phyloP scores from a whole-genome alignment of 2,329 filamentous ascomycete species.

The Paraconiothyrium sp. region DNA sequence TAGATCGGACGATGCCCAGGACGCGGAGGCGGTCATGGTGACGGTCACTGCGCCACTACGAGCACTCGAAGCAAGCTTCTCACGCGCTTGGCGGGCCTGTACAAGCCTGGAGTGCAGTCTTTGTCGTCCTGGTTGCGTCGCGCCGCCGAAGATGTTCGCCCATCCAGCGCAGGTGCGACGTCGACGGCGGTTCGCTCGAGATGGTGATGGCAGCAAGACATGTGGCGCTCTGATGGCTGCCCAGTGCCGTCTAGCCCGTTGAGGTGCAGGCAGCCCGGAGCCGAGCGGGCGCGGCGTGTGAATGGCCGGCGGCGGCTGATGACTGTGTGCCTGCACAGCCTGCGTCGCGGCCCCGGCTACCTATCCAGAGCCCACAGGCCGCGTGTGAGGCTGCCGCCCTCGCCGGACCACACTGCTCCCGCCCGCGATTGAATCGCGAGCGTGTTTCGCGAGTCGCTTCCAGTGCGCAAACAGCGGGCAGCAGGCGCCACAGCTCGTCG shows the following conservation, averaged over 20 bases:
- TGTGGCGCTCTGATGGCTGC: neutral
- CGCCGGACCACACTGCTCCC: slow-evolving; percentile 1
- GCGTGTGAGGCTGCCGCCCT: slow-evolving; percentile 11
- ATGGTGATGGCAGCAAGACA: neutral
- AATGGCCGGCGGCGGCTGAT: neutral
- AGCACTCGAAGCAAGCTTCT: too few species aligned
- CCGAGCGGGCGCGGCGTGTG: neutral
- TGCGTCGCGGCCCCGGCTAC: slow-evolving; percentile 2
- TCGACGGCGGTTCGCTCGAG: neutral
- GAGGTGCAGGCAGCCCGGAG: neutral
- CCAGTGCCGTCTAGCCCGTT: neutral
- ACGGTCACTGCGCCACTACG: too few species aligned
- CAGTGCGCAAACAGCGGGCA: too few species aligned
- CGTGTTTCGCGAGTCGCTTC: neutral
- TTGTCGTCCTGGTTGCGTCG: too few species aligned
- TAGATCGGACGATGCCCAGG: neutral
- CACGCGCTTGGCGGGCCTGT: too few species aligned
- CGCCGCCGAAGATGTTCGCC: neutral
- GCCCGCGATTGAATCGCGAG: neutral
- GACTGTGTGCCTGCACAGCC: slow-evolving; percentile 1
- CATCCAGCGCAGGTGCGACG: neutral
- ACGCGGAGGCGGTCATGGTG: too few species aligned
- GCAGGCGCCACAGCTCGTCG: too few species aligned
- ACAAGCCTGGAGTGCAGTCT: too few species aligned
- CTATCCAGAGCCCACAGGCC: slow-evolving; percentile 2